Evolutionary conservation across 129 eudicot species (phyloP).

Genomic region (Erigeron canadensis): DNA sequence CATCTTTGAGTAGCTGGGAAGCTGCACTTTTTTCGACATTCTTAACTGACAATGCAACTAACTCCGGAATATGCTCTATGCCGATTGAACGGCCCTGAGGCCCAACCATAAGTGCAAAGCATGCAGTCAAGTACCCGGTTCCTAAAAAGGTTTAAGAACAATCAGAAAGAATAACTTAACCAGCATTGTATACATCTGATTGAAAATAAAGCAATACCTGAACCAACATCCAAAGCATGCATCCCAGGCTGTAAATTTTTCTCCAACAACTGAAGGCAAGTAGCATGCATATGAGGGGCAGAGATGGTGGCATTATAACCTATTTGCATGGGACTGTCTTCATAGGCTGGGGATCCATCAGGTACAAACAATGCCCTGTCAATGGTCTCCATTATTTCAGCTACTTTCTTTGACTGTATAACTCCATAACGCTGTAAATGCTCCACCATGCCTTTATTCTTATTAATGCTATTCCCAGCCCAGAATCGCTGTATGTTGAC

Average conservation of each 20-base stretch:
- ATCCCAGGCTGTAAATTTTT: constrained; percentile 88
- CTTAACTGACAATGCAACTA: constrained; percentile 57
- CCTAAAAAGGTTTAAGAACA: constrained; percentile 46
- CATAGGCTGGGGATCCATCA: constrained; percentile 67
- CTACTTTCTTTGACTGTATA: constrained; percentile 67
- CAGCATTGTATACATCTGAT: background rate
- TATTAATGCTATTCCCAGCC: constrained; percentile 51
- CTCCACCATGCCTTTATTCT: constrained; percentile 71
- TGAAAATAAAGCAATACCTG: constrained; percentile 51
- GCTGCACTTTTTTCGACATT: constrained; percentile 79
- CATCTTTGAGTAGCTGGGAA: constrained; percentile 67
- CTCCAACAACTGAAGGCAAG: constrained; percentile 87
- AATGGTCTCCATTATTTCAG: constrained; percentile 81
- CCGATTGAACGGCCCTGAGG: constrained; percentile 87
- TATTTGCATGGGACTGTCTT: constrained; percentile 83
- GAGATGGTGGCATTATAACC: constrained; percentile 97
- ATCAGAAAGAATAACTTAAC: background rate
- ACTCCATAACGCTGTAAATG: constrained; percentile 66
- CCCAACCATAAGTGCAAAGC: constrained; percentile 95
- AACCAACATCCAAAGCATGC: constrained; percentile 95
- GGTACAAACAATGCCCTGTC: constrained; percentile 97
- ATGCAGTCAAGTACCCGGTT: constrained; percentile 95
- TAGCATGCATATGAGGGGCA: constrained; percentile 99
- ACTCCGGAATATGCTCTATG: constrained; percentile 90
- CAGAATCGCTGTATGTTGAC: constrained; percentile 58